Percentiles rank a stretch among this genome's conserved stretches.
Conservation (phyloP, 2,329 filamentous ascomycete genomes). For the Cytospora paraplurivora region DNA sequence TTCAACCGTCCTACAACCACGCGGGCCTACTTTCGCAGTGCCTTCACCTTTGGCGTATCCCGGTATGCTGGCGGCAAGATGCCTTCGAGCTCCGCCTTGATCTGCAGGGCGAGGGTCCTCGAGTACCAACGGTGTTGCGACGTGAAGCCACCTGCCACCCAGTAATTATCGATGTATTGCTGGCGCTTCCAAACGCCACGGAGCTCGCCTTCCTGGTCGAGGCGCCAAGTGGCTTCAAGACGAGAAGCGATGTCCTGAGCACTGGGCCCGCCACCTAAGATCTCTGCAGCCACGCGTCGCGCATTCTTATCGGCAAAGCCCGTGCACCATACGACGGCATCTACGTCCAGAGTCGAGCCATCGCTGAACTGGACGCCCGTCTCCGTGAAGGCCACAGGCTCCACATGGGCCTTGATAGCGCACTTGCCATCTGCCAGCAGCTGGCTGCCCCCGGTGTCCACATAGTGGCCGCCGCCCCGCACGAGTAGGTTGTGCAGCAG, state of each 20-base stretch:
- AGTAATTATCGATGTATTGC: constrained; percentile 38
- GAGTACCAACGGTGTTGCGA: constrained; percentile 41
- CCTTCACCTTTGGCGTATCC: constrained; percentile 18
- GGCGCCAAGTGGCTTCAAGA: constrained; percentile 44
- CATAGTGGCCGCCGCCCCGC: constrained; percentile 43
- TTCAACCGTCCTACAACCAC: too few species aligned
- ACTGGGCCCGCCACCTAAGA: constrained; percentile 35
- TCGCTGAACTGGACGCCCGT: constrained; percentile 40
- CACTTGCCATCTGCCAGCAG: constrained; percentile 39
- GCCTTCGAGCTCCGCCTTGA: constrained; percentile 40
- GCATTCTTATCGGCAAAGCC: constrained; percentile 40
- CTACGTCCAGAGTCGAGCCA: constrained; percentile 37
- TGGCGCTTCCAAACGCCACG: constrained; percentile 45
- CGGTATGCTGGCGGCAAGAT: constrained; percentile 40
- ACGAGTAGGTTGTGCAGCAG: constrained; percentile 39
- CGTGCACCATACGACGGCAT: constrained; percentile 46
- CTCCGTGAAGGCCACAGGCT: constrained; percentile 38
- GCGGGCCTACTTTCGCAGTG: background rate
- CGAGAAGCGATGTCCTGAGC: constrained; percentile 33
- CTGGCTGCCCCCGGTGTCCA: constrained; percentile 41
- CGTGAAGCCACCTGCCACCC: constrained; percentile 39
- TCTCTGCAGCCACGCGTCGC: constrained; percentile 32
- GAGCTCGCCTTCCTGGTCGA: constrained; percentile 46
- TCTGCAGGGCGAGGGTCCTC: constrained; percentile 38
- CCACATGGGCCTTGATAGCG: constrained; percentile 35